Conservation (phyloP, 73 alveolate species). For the Tetrahymena elliotti region DNA sequence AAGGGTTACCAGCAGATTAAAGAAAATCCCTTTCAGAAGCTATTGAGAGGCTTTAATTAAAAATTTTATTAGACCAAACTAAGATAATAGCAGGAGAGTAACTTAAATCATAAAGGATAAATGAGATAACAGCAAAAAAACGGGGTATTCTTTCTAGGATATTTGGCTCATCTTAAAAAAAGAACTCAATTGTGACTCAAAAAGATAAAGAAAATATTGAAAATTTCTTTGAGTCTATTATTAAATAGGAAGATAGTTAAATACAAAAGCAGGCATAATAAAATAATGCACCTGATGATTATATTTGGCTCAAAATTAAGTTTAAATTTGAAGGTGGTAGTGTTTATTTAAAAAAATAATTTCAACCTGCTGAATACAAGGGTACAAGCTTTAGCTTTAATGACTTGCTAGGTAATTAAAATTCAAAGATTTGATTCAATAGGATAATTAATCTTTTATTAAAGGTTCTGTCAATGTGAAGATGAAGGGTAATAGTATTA, state of each 20-base stretch:
- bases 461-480: background rate
- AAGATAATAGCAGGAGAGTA: background rate
- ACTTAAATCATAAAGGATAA: background rate
- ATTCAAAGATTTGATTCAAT: background rate
- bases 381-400: background rate
- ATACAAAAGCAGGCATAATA: background rate
- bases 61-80: background rate
- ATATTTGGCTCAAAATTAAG: background rate
- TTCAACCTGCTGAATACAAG: background rate
- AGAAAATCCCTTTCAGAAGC: background rate
- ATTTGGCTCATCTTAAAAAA: background rate
- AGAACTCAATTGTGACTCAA: background rate
- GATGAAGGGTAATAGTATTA: background rate
- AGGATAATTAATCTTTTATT: background rate
- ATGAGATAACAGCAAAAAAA: background rate
- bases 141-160: background rate
- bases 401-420: background rate
- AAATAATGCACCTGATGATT: background rate
- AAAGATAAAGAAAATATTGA: background rate
- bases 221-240: background rate
- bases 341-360: background rate
- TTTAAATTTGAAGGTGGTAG: background rate
- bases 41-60: background rate
- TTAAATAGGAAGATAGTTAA: background rate
- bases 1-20: background rate